These are phyloP conservation scores for Vicia sativa DNA, from an alignment of 306 rosid genomes.

Conservation along the genomic window DNA sequence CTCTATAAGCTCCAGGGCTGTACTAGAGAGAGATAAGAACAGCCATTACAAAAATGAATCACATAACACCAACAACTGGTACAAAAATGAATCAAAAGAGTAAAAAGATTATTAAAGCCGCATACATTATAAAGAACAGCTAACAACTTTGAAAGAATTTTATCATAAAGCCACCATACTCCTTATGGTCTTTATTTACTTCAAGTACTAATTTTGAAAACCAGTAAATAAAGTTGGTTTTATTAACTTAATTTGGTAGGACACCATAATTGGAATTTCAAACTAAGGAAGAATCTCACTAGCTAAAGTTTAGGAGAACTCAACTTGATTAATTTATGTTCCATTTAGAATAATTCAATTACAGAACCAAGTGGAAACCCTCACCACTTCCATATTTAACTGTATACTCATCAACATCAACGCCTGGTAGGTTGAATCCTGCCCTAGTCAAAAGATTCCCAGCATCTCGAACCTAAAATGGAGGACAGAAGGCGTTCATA, in stretches of 20 bases:
- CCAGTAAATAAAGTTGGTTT: background rate
- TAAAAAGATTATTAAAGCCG: conserved; percentile 21
- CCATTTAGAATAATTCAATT: conserved; percentile 27
- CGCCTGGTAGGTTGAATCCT: conserved; percentile 89
- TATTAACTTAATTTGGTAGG: conserved; percentile 28
- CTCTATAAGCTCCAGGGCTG: conserved; percentile 89
- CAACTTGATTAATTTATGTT: conserved; percentile 23
- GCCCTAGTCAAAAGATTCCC: conserved; percentile 98
- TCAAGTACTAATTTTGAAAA: background rate
- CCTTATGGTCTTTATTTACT: conserved; percentile 29
- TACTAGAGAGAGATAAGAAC: conserved; percentile 38
- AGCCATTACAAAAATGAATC: conserved; percentile 16
- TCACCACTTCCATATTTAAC: conserved; percentile 90
- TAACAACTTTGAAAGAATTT: conserved; percentile 8
- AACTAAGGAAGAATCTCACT: conserved; percentile 18
- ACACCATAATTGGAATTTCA: conserved; percentile 29
- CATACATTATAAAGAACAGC: background rate
- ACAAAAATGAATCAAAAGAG: background rate
- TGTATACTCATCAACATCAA: conserved; percentile 83
- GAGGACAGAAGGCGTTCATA: conserved; percentile 28
- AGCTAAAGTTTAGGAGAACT: conserved; percentile 11
- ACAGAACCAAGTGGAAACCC: conserved; percentile 37
- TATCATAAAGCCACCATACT: background rate
- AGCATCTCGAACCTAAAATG: conserved; percentile 87
- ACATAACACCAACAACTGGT: conserved; percentile 24